Base-by-base conservation (phyloP, 2,329 filamentous ascomycete species). In the Trichoderma cornu-damae region DNA sequence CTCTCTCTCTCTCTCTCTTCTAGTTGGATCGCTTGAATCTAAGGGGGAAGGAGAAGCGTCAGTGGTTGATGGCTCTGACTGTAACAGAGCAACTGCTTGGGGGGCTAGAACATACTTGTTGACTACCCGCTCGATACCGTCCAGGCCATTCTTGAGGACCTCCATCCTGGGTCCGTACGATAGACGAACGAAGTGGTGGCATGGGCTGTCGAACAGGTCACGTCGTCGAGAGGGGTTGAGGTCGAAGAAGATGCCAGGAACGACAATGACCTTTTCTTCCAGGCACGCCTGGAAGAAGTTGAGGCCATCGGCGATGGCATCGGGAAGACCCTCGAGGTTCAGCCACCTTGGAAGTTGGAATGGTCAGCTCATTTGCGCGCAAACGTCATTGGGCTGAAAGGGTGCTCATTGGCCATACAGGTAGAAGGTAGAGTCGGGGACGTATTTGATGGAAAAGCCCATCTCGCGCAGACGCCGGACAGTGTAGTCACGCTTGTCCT, bases 211-310 rank as follows among this genome's bases (percentile, higher is more conserved):
- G 64, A 97, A 97, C 64, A 97, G 74, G 72, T 97, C 93, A 70
- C 93, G 82, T 63, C 93, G 82, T 71, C 90, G 88, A 34, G 88
- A 87, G 3, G 93, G 93, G 76, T 97, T 97, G 62, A 97, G 75
- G 68, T 97, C 93, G 71, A 97, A 97, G 81, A 97, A 97, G 72
- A 97, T 97, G 60, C 93, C 93, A 0, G 93, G 93, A 4, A 97
- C 93, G 16, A 96, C 91, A 68, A 96, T 96, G 64, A 95, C 90
- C 80, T 95, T 95, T 78, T 96, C 91, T 68, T 89, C 85, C 43
- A 97, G 77, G 69, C 94, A 94, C 28, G 91, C 91, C 71, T 94
- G 85, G 84, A 97, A 96, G 81, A 97, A 97, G 77, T 96, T 96
- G 67, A 97, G 78, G 7, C 93, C 93, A 70, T 97, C 93, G 59